Conservation (phyloP, 345 rosid species). For the Camelina sativa region DNA sequence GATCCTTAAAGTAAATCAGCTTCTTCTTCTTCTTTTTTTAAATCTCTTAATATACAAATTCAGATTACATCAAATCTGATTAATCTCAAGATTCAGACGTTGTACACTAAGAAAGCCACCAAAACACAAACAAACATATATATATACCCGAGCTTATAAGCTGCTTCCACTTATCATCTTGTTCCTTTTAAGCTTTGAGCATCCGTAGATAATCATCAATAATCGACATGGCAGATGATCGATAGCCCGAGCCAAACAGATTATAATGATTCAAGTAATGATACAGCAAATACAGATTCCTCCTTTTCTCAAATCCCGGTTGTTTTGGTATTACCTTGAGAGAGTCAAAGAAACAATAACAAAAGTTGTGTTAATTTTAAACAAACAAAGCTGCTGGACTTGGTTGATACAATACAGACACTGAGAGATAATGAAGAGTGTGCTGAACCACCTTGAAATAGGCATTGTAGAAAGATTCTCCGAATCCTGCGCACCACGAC, state of each 20-base stretch:
- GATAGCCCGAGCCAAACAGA: conserved; percentile 86
- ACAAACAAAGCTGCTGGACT: neutral
- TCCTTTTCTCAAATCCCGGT: conserved; percentile 80
- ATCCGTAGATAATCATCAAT: conserved; percentile 72
- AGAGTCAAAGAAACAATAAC: neutral
- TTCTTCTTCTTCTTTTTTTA: no score
- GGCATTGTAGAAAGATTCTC: conserved; percentile 76
- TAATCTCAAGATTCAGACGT: neutral
- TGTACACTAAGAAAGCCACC: neutral
- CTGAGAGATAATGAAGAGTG: conserved; percentile 1
- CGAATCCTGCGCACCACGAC: conserved; percentile 97
- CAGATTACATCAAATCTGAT: no score
- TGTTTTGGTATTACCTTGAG: conserved; percentile 85
- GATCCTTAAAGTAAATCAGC: no score
- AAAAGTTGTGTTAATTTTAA: neutral
- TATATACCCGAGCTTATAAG: neutral
- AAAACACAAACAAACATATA: neutral
- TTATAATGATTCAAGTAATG: conserved; percentile 96
- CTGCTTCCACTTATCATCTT: conserved; percentile 3
- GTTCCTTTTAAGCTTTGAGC: conserved; percentile 46
- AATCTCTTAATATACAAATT: no score
- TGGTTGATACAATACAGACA: neutral
- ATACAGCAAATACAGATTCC: conserved; percentile 73
- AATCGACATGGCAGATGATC: conserved; percentile 78
- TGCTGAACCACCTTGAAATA: conserved; percentile 80